phyloP scores from a whole-genome alignment of 2,329 filamentous ascomycete genomes.

The Arthroderma uncinatum region DNA sequence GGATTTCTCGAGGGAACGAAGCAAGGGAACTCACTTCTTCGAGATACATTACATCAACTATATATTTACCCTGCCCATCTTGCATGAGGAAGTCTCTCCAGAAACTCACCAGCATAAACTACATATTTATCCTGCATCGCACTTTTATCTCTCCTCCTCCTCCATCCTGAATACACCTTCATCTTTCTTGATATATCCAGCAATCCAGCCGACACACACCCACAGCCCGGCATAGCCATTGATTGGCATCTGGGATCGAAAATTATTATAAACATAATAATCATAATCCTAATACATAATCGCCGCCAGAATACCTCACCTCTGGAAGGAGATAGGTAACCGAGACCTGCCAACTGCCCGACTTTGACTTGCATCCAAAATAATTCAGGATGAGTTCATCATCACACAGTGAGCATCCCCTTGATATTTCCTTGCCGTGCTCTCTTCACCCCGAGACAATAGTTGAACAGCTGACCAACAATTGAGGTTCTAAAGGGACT shows the following conservation, averaged over 20 bases:
- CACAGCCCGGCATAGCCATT: neutral
- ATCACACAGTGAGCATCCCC: neutral
- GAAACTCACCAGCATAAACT: neutral
- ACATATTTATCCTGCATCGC: neutral
- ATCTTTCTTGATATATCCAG: neutral
- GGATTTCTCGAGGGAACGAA: neutral
- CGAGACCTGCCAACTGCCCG: neutral
- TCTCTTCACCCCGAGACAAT: neutral
- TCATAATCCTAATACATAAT: slow-evolving; percentile 4
- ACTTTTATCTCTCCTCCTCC: neutral
- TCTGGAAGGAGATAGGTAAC: neutral
- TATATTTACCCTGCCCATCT: slow-evolving; percentile 1
- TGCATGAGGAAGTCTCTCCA: neutral
- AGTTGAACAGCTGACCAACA: neutral
- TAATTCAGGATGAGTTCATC: slow-evolving; percentile 8
- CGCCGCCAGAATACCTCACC: neutral
- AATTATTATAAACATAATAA: neutral
- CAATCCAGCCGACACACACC: neutral
- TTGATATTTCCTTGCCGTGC: neutral
- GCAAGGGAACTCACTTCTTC: neutral
- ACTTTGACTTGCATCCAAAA: neutral
- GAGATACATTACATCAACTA: slow-evolving; percentile 2
- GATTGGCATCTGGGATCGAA: neutral
- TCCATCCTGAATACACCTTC: neutral
- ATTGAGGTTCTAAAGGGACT: neutral